Percentiles rank a stretch among this genome's conserved stretches.
Evolutionary conservation across 2,329 filamentous ascomycete species (phyloP).

Genomic region (Fusarium tricinctum): DNA sequence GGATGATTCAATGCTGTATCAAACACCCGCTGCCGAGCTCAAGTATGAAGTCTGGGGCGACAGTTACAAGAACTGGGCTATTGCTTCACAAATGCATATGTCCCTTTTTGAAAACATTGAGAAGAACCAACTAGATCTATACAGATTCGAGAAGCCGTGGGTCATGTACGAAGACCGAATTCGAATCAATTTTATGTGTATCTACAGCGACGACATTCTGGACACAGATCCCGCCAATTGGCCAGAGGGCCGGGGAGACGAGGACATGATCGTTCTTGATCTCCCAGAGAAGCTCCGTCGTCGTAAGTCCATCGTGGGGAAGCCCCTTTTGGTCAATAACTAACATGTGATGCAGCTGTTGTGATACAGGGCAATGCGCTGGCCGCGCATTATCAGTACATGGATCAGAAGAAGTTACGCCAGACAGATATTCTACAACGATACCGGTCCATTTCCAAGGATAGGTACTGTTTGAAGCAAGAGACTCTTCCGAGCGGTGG

Average conservation of each 20-base stretch:
- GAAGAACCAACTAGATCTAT: slow-evolving; percentile 32
- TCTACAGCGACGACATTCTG: slow-evolving; percentile 37
- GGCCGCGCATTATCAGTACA: slow-evolving; percentile 39
- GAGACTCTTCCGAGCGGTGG: neutral
- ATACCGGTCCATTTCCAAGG: slow-evolving; percentile 32
- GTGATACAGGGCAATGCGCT: slow-evolving; percentile 32
- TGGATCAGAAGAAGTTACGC: slow-evolving; percentile 14
- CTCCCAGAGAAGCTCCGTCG: slow-evolving; percentile 31
- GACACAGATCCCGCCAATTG: slow-evolving; percentile 26
- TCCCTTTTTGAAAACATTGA: slow-evolving; percentile 43
- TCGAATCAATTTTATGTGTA: slow-evolving; percentile 41
- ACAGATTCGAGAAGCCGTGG: slow-evolving; percentile 38
- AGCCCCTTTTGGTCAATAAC: neutral
- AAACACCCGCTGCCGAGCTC: slow-evolving; percentile 32
- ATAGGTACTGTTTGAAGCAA: slow-evolving; percentile 25
- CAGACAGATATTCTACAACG: slow-evolving; percentile 30
- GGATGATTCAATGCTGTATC: slow-evolving; percentile 20
- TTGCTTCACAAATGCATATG: slow-evolving; percentile 41
- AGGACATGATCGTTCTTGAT: slow-evolving; percentile 33
- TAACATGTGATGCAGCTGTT: slow-evolving; percentile 23
- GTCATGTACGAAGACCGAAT: slow-evolving; percentile 37
- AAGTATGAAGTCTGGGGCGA: slow-evolving; percentile 36
- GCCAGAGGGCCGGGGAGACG: slow-evolving; percentile 5
- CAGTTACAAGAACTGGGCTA: slow-evolving; percentile 38
- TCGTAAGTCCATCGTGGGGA: slow-evolving; percentile 13